Evolutionary conservation across 257 asterid genomes (phyloP), one percentile per base, ranked within the genome.

Genomic region (Gentiana dahurica): DNA sequence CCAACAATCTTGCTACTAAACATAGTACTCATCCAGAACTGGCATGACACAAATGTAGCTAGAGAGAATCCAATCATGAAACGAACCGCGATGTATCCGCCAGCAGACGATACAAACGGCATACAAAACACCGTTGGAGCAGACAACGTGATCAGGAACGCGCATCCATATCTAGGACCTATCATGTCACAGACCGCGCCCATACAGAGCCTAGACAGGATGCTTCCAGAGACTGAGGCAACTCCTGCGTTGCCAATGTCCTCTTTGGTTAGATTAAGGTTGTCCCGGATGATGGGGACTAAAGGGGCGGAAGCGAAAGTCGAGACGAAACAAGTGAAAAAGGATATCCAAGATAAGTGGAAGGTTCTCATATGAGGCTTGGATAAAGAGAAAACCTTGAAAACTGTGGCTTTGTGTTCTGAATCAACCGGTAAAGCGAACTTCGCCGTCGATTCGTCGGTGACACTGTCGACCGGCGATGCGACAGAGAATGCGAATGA

Each of bases 221-320:
- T 79, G 63, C 84, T 70, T 12, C 86, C 89, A 24, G 81, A 76
- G 4, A 82, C 79, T 12, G 90, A 76, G 11, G 86, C 86, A 0
- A 82, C 73, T 2, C 80, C 79, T 4, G 90, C 86, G 59, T 75
- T 79, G 2, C 91, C 87, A 9, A 79, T 71, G 65, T 82, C 87
- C 1, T 36, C 33, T 65, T 73, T 72, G 0, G 62, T 79, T 2
- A 82, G 71, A 54, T 71, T 68, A 8, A 82, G 84, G 70, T 82
- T 67, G 62, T 77, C 84, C 0, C 87, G 84, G 65, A 82, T 82
- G 56, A 82, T 65, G 5, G 91, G 91, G 48, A 82, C 61, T 2
- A 82, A 77, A 0, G 91, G 86, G 10, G 90, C 86, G 1, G 82
- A 80, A 1, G 86, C 81, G 36, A 82, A 82, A 4, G 84, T 79